These are phyloP conservation scores for Castanea crenata DNA, from an alignment of 306 rosid genomes.

Conservation along the genomic window DNA sequence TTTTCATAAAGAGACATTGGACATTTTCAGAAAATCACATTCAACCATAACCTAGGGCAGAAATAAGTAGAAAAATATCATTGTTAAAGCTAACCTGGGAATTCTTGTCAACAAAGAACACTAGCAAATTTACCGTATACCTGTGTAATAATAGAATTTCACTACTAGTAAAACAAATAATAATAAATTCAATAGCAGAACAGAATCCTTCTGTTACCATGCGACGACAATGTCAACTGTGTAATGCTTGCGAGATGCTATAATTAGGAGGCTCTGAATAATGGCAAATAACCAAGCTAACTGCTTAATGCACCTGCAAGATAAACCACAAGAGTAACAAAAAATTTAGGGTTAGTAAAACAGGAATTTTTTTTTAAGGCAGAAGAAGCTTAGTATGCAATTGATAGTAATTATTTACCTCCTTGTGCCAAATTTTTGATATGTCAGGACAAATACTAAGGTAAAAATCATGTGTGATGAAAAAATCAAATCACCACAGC, in stretches of 20 bases:
- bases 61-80: not conserved
- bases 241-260: slow-evolving; percentile 59
- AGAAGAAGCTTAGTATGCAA: not conserved
- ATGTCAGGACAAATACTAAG: slow-evolving; percentile 45
- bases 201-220: slow-evolving; percentile 25
- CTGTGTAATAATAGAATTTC: slow-evolving; percentile 21
- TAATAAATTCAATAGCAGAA: not conserved
- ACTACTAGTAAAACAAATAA: not conserved
- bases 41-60: not conserved
- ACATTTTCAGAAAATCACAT: not conserved
- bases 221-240: slow-evolving; percentile 50
- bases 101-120: slow-evolving; percentile 37
- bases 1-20: not conserved
- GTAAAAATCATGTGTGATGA: slow-evolving; percentile 60
- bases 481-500: slow-evolving; percentile 60
- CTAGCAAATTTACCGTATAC: slow-evolving; percentile 50
- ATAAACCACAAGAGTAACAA: not conserved
- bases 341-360: not conserved
- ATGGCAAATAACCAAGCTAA: slow-evolving; percentile 49
- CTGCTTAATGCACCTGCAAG: slow-evolving; percentile 45
- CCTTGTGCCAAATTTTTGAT: slow-evolving; percentile 44
- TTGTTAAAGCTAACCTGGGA: slow-evolving; percentile 37
- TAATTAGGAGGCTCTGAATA: slow-evolving; percentile 45
- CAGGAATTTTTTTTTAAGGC: not conserved
- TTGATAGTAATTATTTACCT: slow-evolving; percentile 27